Evolutionary conservation across 768 basidiomycete species (phyloP).

Genomic region (Serendipita sp.): DNA sequence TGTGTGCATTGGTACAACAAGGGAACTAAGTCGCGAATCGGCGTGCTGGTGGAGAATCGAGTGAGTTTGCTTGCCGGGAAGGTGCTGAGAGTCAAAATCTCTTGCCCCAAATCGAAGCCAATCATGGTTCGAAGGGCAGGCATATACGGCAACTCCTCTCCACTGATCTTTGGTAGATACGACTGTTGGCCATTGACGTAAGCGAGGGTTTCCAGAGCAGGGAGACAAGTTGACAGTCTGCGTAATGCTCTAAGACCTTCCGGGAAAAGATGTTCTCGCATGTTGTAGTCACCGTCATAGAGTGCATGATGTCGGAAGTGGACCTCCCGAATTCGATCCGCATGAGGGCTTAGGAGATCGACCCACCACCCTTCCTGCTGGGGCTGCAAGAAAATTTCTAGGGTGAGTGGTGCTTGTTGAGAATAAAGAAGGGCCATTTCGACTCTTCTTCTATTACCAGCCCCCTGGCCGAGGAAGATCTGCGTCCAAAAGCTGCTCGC

Average conservation of each 20-base stretch:
- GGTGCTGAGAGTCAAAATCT: not conserved
- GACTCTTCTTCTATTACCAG: not conserved
- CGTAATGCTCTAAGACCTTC: not conserved
- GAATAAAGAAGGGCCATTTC: not conserved
- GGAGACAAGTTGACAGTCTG: not conserved
- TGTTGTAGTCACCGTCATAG: not conserved
- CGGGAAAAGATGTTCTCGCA: not conserved
- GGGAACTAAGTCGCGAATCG: not conserved
- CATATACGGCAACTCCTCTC: not conserved
- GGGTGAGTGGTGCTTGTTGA: not conserved
- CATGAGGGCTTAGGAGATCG: not conserved
- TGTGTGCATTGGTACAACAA: not conserved
- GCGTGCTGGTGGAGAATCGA: not conserved
- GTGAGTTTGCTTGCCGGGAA: not conserved
- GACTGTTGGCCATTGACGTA: not conserved
- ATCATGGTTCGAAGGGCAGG: not conserved
- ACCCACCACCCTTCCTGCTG: not conserved
- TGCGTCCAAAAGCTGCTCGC: conserved; percentile 3
- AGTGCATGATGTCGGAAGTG: not conserved
- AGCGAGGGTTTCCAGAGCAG: not conserved
- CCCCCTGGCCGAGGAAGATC: not conserved
- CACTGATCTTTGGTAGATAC: not conserved
- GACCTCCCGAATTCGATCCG: not conserved
- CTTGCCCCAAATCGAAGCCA: not conserved
- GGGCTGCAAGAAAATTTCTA: not conserved